Base-by-base conservation (phyloP, 73 alveolate genomes). In the Uronychia setigera region DNA sequence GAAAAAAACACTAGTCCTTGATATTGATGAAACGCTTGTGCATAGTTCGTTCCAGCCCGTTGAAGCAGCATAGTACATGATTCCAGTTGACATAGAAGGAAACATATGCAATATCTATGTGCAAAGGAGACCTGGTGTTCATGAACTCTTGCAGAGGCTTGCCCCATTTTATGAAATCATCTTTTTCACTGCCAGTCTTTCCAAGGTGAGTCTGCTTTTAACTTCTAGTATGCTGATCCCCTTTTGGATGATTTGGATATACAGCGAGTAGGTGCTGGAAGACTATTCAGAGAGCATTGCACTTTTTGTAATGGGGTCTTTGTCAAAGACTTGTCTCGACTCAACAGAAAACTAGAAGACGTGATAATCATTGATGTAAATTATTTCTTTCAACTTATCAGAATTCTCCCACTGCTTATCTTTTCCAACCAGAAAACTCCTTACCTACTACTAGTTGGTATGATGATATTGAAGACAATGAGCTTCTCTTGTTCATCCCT, bases 281-380 rank as follows among this genome's bases (percentile, higher is more conserved):
- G 97, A 58, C 91, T 96, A 26, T 96, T 93, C 84, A 93, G 99
- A 88, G 98, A 96, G 89, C 98, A 96, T 88, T 96, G 98, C 83
- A 94, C 98, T n/a, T 83, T 83, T n/a, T 86, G 87, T 60, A 88
- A 95, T 80, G 96, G 96, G 27, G 83, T 96, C 0, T 93, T 93
- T 74, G 97, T 95, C 67, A 96, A 96, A 83, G 99, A 96, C 87
- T 87, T 96, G 60, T 74, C 93, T 25, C 59, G 91, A 78, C 76
- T 96, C 31, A 93, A 95, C 30, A 90, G 99, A 91, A 84, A 87
- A 33, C 82, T 96, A 82, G 83, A 95, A 87, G 97, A 95, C 78
- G 88, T 95, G 25, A 86, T 96, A 0, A 87, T 96, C 58, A 93
- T 96, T 26, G 95, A 92, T 75, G 67, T 46, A 19, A 46, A 19